Base-by-base conservation (phyloP, 495 filamentous ascomycete species). In the Xylaria acuta region DNA sequence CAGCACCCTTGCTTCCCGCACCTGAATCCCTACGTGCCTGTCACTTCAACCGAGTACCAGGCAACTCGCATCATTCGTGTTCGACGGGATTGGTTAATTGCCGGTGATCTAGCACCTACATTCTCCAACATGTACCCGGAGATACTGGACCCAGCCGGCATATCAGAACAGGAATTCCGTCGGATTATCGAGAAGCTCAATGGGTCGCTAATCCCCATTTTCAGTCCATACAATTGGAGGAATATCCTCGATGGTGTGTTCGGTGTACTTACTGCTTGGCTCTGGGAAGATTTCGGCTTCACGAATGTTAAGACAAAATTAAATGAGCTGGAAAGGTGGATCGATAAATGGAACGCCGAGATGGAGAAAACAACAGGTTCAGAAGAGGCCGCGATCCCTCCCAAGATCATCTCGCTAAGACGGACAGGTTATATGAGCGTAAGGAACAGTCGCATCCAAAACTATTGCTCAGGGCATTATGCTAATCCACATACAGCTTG, bases 71-170 rank as follows among this genome's bases (percentile, higher is more conserved):
- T 99, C 65, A 98, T 99, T 78, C 92, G 96, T 1, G 91, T 99
- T 64, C 87, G 89, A 32, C 87, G 96, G 32, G 96, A 98, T 79
- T 99, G 94, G 92, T 91, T 98, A 86, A 78, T 93, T 27, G 87
- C 88, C 53, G 97, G 94, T 6, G 96, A 99, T 79, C 84, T 97
- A n/a, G 94, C 94, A 9, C 96, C 96, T 22, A 92, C 93, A 0
- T 98, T 94, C 76, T 94, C 93, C 8, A 97, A 97, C 73, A 87
- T 97, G 1, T 99, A 98, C 74, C 96, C 96, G 0, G 96, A 98
- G 74, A 97, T 98, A 68, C 83, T 99, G 16, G 94, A 97, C 72
- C 94, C 94, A 3, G 88, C 93, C 54, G 85, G 92, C 5, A 80
- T 96, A 5, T 89, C 92, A 22, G 93, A 96, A 74, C 87, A 90